Percentiles rank a stretch among this genome's conserved stretches.
Evolutionary conservation across 176 grass and related monocot species (phyloP).

Genomic region (Lolium multiflorum): DNA sequence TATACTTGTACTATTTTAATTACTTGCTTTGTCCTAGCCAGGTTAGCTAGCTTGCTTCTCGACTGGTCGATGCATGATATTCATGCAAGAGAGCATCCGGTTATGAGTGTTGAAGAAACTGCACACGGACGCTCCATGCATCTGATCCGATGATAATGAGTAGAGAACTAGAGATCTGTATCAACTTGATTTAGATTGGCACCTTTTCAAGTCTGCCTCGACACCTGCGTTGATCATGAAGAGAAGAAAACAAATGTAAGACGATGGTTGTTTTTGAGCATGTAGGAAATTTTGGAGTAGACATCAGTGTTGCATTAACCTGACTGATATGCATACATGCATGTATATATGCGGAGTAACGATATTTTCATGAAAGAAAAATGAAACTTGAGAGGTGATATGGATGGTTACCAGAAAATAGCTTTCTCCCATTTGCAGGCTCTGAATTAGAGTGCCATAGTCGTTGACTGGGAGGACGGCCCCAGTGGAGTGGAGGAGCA

Average conservation of each 20-base stretch:
- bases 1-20: conserved; percentile 22
- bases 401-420: conserved; percentile 86
- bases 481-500: conserved; percentile 80
- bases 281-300: not conserved
- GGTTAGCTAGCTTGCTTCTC: conserved; percentile 32
- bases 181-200: not conserved
- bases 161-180: not conserved
- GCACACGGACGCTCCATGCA: conserved; percentile 26
- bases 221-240: conserved; percentile 43
- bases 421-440: conserved; percentile 91
- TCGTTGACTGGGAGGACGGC: conserved; percentile 85
- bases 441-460: conserved; percentile 80
- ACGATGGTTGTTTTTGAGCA: not conserved
- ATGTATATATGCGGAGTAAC: not conserved
- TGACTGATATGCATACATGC: not conserved
- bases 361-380: conserved; percentile 8
- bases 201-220: conserved; percentile 47
- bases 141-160: conserved; percentile 34
- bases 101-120: conserved; percentile 36
- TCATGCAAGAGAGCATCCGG: not conserved
- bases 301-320: not conserved
- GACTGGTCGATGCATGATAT: conserved; percentile 21
- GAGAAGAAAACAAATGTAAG: conserved; percentile 16
- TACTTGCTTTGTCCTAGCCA: conserved; percentile 14
- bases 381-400: not conserved